A percentile compares a stretch with the other conserved stretches of the same genome.
Conservation (phyloP, 306 rosid genomes). For the Dalbergia cultrata region DNA sequence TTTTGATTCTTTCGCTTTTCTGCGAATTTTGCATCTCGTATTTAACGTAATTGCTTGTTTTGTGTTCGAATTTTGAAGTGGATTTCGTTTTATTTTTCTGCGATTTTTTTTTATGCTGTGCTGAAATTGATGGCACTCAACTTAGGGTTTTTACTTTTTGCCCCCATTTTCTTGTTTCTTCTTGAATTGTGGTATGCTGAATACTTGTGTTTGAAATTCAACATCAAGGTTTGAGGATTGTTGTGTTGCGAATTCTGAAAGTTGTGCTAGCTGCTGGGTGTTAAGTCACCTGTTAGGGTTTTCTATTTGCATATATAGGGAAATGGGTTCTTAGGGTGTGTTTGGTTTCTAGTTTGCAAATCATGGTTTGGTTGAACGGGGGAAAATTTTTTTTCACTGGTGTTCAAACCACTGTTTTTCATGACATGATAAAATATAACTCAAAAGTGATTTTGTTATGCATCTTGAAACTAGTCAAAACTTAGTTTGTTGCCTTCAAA, state of each 20-base stretch:
- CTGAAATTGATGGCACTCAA: constrained; percentile 1
- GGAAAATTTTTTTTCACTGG: background rate
- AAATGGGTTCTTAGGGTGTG: constrained; percentile 18
- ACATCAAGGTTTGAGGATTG: constrained; percentile 41
- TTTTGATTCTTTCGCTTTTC: constrained; percentile 39
- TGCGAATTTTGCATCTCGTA: constrained; percentile 2
- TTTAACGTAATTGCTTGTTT: constrained; percentile 11
- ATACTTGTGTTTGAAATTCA: constrained; percentile 37
- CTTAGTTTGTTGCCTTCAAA: background rate
- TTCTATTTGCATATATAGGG: constrained; percentile 8
- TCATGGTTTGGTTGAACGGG: background rate
- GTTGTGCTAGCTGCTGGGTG: constrained; percentile 13
- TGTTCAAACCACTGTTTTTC: background rate
- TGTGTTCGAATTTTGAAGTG: constrained; percentile 31
- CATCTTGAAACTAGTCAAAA: background rate
- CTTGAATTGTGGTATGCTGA: constrained; percentile 44
- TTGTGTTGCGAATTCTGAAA: constrained; percentile 36
- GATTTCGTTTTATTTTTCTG: constrained; percentile 38
- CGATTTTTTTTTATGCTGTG: constrained; percentile 44
- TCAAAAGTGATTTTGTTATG: background rate
- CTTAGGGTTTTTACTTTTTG: constrained; percentile 54
- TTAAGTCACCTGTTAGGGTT: constrained; percentile 41
- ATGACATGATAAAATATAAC: background rate
- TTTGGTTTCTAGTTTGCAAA: background rate
- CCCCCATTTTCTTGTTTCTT: constrained; percentile 33